phyloP scores from a whole-genome alignment of 2,329 filamentous ascomycete genomes.

The Cladobotryum mycophilum region DNA sequence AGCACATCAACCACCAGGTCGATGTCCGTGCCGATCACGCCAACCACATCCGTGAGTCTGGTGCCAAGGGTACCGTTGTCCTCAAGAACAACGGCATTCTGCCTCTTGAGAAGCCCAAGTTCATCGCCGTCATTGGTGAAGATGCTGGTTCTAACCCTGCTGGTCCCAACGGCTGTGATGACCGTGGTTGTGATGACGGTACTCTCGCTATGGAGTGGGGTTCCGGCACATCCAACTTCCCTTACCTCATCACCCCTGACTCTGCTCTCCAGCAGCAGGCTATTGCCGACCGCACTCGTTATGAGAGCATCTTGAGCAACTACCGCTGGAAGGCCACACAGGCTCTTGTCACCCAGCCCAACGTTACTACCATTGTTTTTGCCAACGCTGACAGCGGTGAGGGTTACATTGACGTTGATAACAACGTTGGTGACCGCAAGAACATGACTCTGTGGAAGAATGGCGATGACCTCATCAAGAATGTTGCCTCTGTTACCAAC shows the following conservation, averaged over 20 bases:
- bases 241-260: conserved; percentile 70
- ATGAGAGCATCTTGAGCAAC: conserved; percentile 64
- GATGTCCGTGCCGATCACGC: conserved; percentile 76
- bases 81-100: conserved; percentile 78
- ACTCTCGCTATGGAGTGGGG: conserved; percentile 75
- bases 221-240: conserved; percentile 65
- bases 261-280: conserved; percentile 61
- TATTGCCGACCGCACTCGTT: conserved; percentile 48
- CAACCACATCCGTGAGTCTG: conserved; percentile 66
- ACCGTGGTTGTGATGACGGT: conserved; percentile 56
- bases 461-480: conserved; percentile 75
- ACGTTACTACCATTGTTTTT: conserved; percentile 74
- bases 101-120: conserved; percentile 72
- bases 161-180: conserved; percentile 73
- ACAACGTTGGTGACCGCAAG: conserved; percentile 81
- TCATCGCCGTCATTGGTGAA: conserved; percentile 71
- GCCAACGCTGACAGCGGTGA: conserved; percentile 84
- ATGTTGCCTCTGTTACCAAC: conserved; percentile 68
- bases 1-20: conserved; percentile 72
- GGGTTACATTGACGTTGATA: conserved; percentile 76
- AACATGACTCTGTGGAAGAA: conserved; percentile 87
- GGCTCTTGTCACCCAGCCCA: conserved; percentile 53
- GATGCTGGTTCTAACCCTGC: conserved; percentile 70
- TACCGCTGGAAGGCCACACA: conserved; percentile 56
- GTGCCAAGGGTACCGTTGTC: conserved; percentile 75